Base-by-base conservation (phyloP, 192 early-diverging fungal species). In the Lobulomyces angularis region DNA sequence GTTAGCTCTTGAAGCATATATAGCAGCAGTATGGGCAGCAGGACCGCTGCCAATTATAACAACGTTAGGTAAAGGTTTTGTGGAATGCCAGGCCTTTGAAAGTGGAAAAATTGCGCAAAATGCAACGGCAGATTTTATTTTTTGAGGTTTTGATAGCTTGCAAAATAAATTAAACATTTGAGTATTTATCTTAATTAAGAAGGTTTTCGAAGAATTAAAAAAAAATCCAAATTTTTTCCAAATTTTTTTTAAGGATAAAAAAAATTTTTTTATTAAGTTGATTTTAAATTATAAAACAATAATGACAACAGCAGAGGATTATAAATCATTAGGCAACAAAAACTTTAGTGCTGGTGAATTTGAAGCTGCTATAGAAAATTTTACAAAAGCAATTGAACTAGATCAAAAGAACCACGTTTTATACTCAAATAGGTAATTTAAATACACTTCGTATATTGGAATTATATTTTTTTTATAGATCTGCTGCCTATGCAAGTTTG, bases 21-120 rank as follows among this genome's bases (percentile, higher is more conserved):
- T 84, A 30, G 90, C 89, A 9, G 94, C 94, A 12, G 90, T 96
- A 73, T 98, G 91, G 26, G 86, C 94, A 35, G 93, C 88, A 41
- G 93, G 93, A 5, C 93, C 93, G 5, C 86, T 90, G 39, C 91
- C 91, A 34, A 94, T 67, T 58, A 94, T 82, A 30, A 75, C 40
- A 35, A 66, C 61, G 43, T 64, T 63, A n/a, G n/a, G n/a, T n/a
- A n/a, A n/a, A n/a, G n/a, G n/a, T n/a, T n/a, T n/a, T n/a, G n/a
- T n/a, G n/a, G n/a, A n/a, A n/a, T n/a, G n/a, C n/a, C n/a, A n/a
- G n/a, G n/a, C n/a, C n/a, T n/a, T n/a, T n/a, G n/a, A n/a, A n/a
- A n/a, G n/a, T n/a, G n/a, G n/a, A n/a, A n/a, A n/a, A n/a, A n/a
- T n/a, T n/a, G n/a, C n/a, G n/a, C n/a, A n/a, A n/a, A n/a, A n/a